These are phyloP conservation scores for Suillus bovinus DNA, from an alignment of 768 basidiomycete genomes.

Conservation along the genomic window DNA sequence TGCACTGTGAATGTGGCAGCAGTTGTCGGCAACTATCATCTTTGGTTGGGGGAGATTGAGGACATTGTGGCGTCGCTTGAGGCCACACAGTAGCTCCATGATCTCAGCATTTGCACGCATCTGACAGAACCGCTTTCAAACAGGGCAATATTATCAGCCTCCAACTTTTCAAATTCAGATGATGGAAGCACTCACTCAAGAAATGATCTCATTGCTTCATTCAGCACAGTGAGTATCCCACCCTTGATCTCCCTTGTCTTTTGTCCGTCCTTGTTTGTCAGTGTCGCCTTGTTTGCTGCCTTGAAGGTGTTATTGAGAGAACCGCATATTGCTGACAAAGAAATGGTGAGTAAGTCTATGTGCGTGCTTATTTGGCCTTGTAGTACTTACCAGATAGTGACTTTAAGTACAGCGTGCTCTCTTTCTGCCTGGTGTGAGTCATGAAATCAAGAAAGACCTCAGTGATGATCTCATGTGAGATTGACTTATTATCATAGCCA, in stretches of 20 bases:
- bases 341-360: no score
- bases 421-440: background rate
- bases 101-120: slow-evolving; percentile 17
- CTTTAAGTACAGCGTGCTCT: background rate
- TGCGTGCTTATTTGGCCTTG: no score
- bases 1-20: slow-evolving; percentile 17
- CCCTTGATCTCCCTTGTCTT: background rate
- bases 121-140: slow-evolving; percentile 14
- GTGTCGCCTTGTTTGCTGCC: no score
- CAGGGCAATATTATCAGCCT: no score
- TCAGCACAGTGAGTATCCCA: slow-evolving; percentile 8
- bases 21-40: slow-evolving; percentile 22
- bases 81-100: slow-evolving; percentile 15
- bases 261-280: background rate
- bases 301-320: no score
- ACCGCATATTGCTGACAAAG: slow-evolving; percentile 1
- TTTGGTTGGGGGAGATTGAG: slow-evolving; percentile 12
- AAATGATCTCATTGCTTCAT: slow-evolving; percentile 17
- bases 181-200: slow-evolving; percentile 14
- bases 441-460: slow-evolving; percentile 22
- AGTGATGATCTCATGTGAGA: slow-evolving; percentile 22
- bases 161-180: no score
- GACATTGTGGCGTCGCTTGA: slow-evolving; percentile 11
- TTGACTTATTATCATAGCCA: slow-evolving; percentile 10
- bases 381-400: background rate